A percentile compares a stretch with the other conserved stretches of the same genome.
Conservation (phyloP, 129 eudicot species). For the Lonicera japonica region DNA sequence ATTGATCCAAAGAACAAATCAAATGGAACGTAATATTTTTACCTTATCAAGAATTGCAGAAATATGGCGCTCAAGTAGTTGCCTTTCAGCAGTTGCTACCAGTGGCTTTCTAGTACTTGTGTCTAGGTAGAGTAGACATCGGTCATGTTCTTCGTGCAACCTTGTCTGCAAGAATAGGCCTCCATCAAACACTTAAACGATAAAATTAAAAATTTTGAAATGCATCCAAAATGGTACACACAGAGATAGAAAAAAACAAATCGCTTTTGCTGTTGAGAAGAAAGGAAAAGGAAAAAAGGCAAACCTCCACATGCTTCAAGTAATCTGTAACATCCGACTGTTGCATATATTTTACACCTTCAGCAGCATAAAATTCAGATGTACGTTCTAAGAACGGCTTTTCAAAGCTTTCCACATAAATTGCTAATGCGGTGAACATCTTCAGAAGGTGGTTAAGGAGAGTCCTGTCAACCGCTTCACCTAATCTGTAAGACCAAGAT, state of each 20-base stretch:
- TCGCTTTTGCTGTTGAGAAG: not conserved
- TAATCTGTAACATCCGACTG: constrained; percentile 94
- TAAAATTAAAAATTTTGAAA: not conserved
- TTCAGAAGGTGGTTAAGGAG: constrained; percentile 92
- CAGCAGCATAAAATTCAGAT: constrained; percentile 89
- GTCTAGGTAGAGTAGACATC: constrained; percentile 83
- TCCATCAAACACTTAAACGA: not conserved
- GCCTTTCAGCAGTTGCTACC: constrained; percentile 69
- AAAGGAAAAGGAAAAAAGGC: constrained; percentile 11
- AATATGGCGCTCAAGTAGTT: constrained; percentile 81
- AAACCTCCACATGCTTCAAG: constrained; percentile 91
- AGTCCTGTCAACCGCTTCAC: constrained; percentile 97
- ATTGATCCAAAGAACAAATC: too few relatives aligned
- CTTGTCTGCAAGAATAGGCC: constrained; percentile 54
- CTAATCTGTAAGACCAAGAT: constrained; percentile 51
- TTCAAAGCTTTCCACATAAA: constrained; percentile 87
- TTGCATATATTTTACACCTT: constrained; percentile 94
- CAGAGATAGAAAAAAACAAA: not conserved
- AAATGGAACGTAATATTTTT: too few relatives aligned
- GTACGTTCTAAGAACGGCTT: constrained; percentile 90
- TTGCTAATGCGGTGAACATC: constrained; percentile 95
- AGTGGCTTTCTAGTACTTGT: constrained; percentile 78
- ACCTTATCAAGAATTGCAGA: constrained; percentile 79
- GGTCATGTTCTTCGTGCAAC: constrained; percentile 86
- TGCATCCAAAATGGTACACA: not conserved